phyloP scores from a whole-genome alignment of 176 grass and related monocot species.

The Oryza australiensis region DNA sequence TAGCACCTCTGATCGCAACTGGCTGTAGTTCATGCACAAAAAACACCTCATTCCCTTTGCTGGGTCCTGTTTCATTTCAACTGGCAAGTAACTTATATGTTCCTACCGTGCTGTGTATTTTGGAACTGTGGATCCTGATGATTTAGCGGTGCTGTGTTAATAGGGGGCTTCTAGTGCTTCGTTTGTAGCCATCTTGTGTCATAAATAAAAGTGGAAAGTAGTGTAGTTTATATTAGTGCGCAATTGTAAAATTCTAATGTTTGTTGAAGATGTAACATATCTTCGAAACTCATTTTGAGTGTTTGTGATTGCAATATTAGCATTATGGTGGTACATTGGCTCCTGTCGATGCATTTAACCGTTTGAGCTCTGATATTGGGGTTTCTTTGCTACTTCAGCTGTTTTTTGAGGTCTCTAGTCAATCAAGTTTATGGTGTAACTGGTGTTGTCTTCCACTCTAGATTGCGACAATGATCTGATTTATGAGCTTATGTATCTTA shows the following conservation, averaged over 20 bases:
- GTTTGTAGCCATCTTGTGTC: conserved; percentile 8
- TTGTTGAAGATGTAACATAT: conserved; percentile 2
- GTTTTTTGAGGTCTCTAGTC: not conserved
- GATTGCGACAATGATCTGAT: not conserved
- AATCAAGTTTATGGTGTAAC: not conserved
- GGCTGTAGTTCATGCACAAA: conserved; percentile 24
- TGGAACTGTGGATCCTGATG: not conserved
- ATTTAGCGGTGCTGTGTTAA: conserved; percentile 1
- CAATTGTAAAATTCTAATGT: not conserved
- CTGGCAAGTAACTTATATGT: not conserved
- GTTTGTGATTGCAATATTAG: not conserved
- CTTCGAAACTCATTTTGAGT: not conserved
- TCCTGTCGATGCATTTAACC: not conserved
- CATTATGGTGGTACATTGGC: not conserved
- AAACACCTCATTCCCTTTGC: not conserved
- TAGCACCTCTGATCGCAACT: not conserved
- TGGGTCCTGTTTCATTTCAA: not conserved
- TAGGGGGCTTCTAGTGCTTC: conserved; percentile 19
- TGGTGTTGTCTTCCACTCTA: not conserved
- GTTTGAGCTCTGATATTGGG: not conserved
- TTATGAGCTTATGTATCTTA: not conserved
- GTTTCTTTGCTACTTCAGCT: not conserved
- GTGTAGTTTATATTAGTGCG: not conserved
- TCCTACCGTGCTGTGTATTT: not conserved
- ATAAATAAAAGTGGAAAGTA: conserved; percentile 37